A percentile compares a stretch with the other conserved stretches of the same genome.
phyloP scores from a whole-genome alignment of 208 protist species.

The Novymonas esmeraldas region DNA sequence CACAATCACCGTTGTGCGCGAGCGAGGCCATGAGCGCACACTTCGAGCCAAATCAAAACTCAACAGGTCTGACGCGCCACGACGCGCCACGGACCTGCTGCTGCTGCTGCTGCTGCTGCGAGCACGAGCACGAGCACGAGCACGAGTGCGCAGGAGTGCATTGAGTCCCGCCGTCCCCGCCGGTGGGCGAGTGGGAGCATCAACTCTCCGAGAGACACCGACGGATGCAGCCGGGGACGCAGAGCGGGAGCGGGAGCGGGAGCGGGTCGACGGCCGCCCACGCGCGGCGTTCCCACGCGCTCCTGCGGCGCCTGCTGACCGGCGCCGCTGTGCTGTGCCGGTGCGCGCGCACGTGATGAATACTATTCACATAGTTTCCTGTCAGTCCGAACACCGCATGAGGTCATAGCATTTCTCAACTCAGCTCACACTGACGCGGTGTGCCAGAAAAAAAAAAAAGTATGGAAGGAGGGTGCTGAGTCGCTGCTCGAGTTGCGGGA shows the following conservation, averaged over 20 bases:
- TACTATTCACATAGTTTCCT: conserved; percentile 21
- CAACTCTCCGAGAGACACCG: conserved; percentile 25
- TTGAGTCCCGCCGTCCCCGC: conserved; percentile 24
- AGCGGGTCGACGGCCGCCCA: no score
- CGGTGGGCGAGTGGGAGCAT: conserved; percentile 23
- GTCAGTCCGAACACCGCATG: conserved; percentile 19
- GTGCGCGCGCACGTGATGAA: conserved; percentile 8
- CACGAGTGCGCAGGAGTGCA: conserved; percentile 16
- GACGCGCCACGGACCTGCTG: not conserved
- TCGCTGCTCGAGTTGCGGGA: no score
- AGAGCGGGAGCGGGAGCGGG: no score
- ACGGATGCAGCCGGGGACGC: no score
- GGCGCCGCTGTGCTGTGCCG: not conserved
- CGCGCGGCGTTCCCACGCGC: no score
- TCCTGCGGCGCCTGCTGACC: no score
- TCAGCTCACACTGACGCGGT: conserved; percentile 10
- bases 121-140: not conserved
- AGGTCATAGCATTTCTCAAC: conserved; percentile 2
- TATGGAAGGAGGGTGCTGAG: not conserved
- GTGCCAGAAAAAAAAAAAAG: not conserved
- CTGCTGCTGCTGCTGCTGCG: not conserved
- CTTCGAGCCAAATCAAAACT: conserved; percentile 34
- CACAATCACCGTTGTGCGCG: conserved; percentile 16
- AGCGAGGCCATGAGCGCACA: conserved; percentile 32
- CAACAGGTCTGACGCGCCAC: conserved; percentile 27